These are phyloP conservation scores for Dalbergia cultrata DNA, from an alignment of 306 rosid species.

Conservation along the genomic window DNA sequence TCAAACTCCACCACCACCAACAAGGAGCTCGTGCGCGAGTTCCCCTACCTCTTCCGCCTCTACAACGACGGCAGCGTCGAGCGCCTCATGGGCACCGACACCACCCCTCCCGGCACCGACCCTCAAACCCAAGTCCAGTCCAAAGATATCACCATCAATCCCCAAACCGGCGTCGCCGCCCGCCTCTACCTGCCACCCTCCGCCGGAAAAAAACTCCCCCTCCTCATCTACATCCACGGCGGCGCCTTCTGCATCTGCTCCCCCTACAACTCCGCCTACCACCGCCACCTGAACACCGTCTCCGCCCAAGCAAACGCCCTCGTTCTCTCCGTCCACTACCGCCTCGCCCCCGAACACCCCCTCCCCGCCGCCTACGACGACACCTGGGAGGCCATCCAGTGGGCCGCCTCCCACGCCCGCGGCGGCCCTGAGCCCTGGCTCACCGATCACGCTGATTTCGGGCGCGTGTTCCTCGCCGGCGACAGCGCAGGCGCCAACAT, in stretches of 20 bases:
- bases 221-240: slow-evolving; percentile 75
- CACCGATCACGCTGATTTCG: slow-evolving; percentile 45
- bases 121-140: slow-evolving; percentile 56
- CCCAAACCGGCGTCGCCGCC: slow-evolving; percentile 53
- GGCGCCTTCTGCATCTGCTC: slow-evolving; percentile 66
- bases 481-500: slow-evolving; percentile 79
- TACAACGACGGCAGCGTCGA: slow-evolving; percentile 75
- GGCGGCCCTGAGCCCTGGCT: slow-evolving; percentile 63
- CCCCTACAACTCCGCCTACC: slow-evolving; percentile 55
- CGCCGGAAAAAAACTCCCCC: slow-evolving; percentile 55
- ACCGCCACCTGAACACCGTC: slow-evolving; percentile 51
- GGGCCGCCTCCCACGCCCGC: slow-evolving; percentile 53
- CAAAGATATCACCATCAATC: slow-evolving; percentile 61
- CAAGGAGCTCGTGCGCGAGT: slow-evolving; percentile 45
- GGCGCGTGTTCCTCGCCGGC: slow-evolving; percentile 55
- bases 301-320: slow-evolving; percentile 53
- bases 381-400: slow-evolving; percentile 58
- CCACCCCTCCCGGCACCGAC: slow-evolving; percentile 55
- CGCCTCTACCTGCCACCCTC: slow-evolving; percentile 67
- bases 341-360: slow-evolving; percentile 69
- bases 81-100: slow-evolving; percentile 53
- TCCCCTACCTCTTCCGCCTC: slow-evolving; percentile 51
- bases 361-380: slow-evolving; percentile 68
- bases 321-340: slow-evolving; percentile 60
- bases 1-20: background rate